These are phyloP conservation scores for Aspergillus fumigatus DNA, from an alignment of 2,329 filamentous ascomycete species.

Conservation along the genomic window DNA sequence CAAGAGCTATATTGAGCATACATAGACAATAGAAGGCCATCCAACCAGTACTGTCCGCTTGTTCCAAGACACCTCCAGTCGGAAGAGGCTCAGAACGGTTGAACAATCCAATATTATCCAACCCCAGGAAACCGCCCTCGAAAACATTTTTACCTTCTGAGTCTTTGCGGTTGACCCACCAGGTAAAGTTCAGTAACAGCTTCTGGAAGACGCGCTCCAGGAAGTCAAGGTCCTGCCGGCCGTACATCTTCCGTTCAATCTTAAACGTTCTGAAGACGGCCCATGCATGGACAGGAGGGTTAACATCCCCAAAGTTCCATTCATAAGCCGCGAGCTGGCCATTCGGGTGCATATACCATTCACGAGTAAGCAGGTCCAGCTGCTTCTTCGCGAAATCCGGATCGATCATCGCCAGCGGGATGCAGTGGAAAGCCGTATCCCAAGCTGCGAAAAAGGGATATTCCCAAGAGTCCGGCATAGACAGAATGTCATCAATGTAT, in stretches of 20 bases:
- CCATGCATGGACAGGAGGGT: slow-evolving; percentile 95
- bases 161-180: slow-evolving; percentile 99
- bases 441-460: slow-evolving; percentile 97
- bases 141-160: slow-evolving; percentile 94
- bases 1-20: slow-evolving; percentile 95
- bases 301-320: slow-evolving; percentile 98
- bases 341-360: slow-evolving; percentile 99
- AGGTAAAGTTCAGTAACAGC: slow-evolving; percentile 91
- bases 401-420: slow-evolving; percentile 93
- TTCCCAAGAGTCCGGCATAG: slow-evolving; percentile 98
- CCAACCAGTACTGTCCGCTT: slow-evolving; percentile 97
- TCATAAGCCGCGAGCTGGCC: slow-evolving; percentile 90
- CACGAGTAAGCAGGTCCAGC: slow-evolving; percentile 87
- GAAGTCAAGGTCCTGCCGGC: slow-evolving; percentile 89
- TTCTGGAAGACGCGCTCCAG: slow-evolving; percentile 96
- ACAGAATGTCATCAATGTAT: slow-evolving; percentile 89
- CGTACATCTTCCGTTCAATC: slow-evolving; percentile 96
- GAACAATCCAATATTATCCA: slow-evolving; percentile 97
- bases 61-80: slow-evolving; percentile 87
- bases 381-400: slow-evolving; percentile 98
- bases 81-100: slow-evolving; percentile 93
- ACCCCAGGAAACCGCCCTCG: slow-evolving; percentile 88
- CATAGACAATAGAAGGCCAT: slow-evolving; percentile 97
- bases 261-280: slow-evolving; percentile 94
- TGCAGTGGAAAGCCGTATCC: slow-evolving; percentile 97